phyloP scores from a whole-genome alignment of 495 filamentous ascomycete species.

The Trichoderma reesei region DNA sequence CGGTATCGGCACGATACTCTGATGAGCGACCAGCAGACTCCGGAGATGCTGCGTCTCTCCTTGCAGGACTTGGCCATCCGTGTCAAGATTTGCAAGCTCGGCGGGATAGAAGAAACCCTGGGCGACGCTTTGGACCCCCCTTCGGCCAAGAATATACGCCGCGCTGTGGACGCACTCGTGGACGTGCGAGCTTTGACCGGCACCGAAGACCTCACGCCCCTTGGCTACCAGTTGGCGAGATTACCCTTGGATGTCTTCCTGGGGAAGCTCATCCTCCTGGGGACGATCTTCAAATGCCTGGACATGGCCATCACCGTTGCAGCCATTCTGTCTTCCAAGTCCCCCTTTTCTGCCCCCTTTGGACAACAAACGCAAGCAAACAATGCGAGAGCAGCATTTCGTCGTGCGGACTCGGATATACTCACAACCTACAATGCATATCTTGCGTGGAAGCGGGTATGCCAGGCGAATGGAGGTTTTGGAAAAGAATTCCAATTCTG shows the following conservation, averaged over 20 bases:
- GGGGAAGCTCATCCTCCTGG: conserved; percentile 82
- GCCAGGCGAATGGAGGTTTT: conserved; percentile 46
- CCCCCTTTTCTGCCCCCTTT: conserved; percentile 79
- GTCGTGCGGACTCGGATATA: conserved; percentile 80
- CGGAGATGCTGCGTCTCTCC: conserved; percentile 88
- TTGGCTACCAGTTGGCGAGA: conserved; percentile 77
- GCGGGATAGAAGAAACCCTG: conserved; percentile 80
- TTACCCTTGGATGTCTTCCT: conserved; percentile 89
- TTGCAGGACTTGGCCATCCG: conserved; percentile 88
- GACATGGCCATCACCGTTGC: conserved; percentile 86
- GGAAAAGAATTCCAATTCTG: conserved; percentile 77
- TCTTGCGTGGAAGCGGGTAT: conserved; percentile 71
- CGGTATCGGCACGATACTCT: conserved; percentile 68
- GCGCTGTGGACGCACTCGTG: conserved; percentile 83
- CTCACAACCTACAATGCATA: conserved; percentile 92
- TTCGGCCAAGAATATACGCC: conserved; percentile 77
- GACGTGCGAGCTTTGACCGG: conserved; percentile 84
- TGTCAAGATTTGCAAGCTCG: conserved; percentile 95
- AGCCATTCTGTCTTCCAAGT: conserved; percentile 87
- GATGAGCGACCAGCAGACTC: conserved; percentile 85
- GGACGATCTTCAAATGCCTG: conserved; percentile 75
- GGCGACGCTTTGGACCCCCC: conserved; percentile 87
- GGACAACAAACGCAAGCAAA: conserved; percentile 75
- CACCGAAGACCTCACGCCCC: conserved; percentile 71
- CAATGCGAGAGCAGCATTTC: conserved; percentile 63